A percentile compares a stretch with the other conserved stretches of the same genome.
These are phyloP conservation scores for Limonium bicolor DNA, from an alignment of 148 eudicot species.

Conservation along the genomic window DNA sequence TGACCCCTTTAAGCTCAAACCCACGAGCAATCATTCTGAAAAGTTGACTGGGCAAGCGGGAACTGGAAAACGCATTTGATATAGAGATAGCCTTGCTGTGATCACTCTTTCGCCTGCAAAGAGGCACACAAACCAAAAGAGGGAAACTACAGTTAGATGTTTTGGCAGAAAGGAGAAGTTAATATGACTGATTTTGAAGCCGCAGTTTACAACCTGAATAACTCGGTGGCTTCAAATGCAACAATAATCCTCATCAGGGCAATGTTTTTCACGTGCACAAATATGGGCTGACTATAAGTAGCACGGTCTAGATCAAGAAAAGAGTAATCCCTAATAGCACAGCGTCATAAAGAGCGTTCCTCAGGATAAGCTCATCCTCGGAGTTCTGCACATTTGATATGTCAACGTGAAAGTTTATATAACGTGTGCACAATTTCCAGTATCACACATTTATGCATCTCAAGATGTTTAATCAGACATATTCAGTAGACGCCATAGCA, in stretches of 20 bases:
- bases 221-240: conserved; percentile 35
- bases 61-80: conserved; percentile 35
- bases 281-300: conserved; percentile 16
- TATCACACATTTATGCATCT: no score
- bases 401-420: neutral
- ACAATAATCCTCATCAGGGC: conserved; percentile 28
- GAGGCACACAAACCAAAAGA: conserved; percentile 2
- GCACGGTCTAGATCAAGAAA: conserved; percentile 30
- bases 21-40: conserved; percentile 23
- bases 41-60: conserved; percentile 22
- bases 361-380: conserved; percentile 22
- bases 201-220: conserved; percentile 16
- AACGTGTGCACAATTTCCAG: no score
- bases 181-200: neutral
- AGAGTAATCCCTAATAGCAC: conserved; percentile 32
- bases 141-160: neutral
- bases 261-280: conserved; percentile 14
- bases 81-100: conserved; percentile 30
- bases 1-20: conserved; percentile 9
- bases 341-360: conserved; percentile 33
- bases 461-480: no score
- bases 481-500: no score
- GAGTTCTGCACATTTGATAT: conserved; percentile 20
- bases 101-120: conserved; percentile 26
- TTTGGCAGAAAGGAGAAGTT: neutral